Evolutionary conservation across 1,284 basidiomycete species (phyloP), one percentile per base, ranked within the genome.

Genomic region (Phenoliferia sp.): DNA sequence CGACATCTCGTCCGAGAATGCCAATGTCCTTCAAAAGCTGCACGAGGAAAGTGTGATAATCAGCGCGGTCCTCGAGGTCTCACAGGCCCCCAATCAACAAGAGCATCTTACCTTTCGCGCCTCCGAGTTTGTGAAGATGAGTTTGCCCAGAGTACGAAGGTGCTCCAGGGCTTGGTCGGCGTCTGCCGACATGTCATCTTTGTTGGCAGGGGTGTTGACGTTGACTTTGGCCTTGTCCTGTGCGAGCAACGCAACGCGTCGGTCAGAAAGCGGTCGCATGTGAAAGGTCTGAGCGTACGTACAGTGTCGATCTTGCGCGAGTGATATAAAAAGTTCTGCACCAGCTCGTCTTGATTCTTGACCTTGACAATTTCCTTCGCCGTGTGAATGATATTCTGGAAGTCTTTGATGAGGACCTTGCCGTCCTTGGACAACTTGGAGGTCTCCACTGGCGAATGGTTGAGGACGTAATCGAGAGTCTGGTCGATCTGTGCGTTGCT

Each of bases 81-180:
- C 19, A 17, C 28, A 31, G n/a, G n/a, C n/a, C n/a, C n/a, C n/a
- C n/a, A n/a, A n/a, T n/a, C n/a, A n/a, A n/a, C 10, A 55, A 7
- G 54, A 22, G 26, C 3, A 31, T n/a, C 56, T 16, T 10, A 58
- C 56, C 80, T 96, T 96, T 77, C 92, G 89, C 48, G 90, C 88
- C 81, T 96, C 94, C 1, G 88, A 88, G 81, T 95, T 96, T 78
- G 92, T 94, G 72, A 92, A 82, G 75, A 96, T 84, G 73, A 96
- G 88, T 67, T 77, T 77, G 57, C 70, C 77, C 60, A 96, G 84
- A 0, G 91, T 92, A 70, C 91, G 88, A n/a, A 96, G 84, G 79
- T 96, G 90, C 65, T 85, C 84, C 57, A 88, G 85, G 22, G 91
- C 92, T 54, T 85, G 78, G 66, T 87, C 80, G 60, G 83, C 83